These are phyloP conservation scores for Mycena maculata DNA, from an alignment of 768 basidiomycete genomes.

Conservation along the genomic window DNA sequence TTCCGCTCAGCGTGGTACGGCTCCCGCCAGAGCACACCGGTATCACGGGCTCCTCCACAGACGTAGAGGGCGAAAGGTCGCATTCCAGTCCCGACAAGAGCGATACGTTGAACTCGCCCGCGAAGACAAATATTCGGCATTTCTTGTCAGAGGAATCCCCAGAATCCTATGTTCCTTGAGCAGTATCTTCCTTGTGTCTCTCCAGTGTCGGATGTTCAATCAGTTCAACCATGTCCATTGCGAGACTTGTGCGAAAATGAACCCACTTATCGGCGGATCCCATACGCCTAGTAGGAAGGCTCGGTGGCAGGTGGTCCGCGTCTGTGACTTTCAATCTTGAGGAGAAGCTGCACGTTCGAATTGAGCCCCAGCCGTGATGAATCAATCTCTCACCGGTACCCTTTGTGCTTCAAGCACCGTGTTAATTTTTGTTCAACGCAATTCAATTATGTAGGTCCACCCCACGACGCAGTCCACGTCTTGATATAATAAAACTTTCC, in stretches of 20 bases:
- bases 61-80: background rate
- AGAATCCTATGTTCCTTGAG: background rate
- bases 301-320: background rate
- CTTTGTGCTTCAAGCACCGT: too few species aligned
- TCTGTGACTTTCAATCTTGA: background rate
- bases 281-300: background rate
- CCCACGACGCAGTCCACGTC: too few species aligned
- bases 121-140: background rate
- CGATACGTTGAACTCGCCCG: background rate
- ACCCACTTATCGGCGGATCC: background rate
- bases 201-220: background rate
- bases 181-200: background rate
- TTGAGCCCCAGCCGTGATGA: background rate
- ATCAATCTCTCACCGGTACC: too few species aligned
- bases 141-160: background rate
- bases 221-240: too few species aligned
- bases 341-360: background rate
- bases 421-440: too few species aligned
- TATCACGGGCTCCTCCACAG: background rate
- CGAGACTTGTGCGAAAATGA: too few species aligned
- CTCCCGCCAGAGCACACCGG: background rate
- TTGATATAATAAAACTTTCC: too few species aligned
- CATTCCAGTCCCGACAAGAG: background rate
- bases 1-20: constrained; percentile 1
- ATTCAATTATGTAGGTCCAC: too few species aligned